phyloP scores from a whole-genome alignment of 2,329 filamentous ascomycete species.

The Magnaporthales sp. region DNA sequence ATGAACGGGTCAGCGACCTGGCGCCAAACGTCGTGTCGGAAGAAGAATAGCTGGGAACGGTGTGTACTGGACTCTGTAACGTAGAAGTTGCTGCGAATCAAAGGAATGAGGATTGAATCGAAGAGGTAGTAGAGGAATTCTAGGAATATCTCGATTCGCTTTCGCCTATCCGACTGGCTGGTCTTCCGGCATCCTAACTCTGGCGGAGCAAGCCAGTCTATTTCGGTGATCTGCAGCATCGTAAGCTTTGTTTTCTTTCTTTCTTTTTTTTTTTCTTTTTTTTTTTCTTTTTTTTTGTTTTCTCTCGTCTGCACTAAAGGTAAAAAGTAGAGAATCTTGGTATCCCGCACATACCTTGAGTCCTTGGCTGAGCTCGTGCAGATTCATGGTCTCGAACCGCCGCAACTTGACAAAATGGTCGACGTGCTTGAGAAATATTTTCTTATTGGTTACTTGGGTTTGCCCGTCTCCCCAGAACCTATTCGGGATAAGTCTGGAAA shows the following conservation, averaged over 20 bases:
- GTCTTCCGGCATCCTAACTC: constrained; percentile 41
- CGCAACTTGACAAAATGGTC: constrained; percentile 70
- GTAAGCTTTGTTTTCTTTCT: neutral
- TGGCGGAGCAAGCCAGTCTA: constrained; percentile 65
- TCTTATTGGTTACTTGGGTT: constrained; percentile 49
- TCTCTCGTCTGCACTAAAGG: neutral
- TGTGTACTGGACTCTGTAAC: constrained; percentile 83
- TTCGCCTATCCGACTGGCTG: constrained; percentile 62
- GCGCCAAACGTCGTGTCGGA: constrained; percentile 88
- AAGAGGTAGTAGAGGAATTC: constrained; percentile 91
- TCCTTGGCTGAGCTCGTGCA: constrained; percentile 70
- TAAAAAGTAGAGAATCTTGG: neutral
- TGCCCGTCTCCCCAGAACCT: constrained; percentile 62
- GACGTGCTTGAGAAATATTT: constrained; percentile 55
- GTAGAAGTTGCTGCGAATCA: constrained; percentile 83
- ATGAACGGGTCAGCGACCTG: constrained; percentile 67
- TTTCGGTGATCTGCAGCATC: constrained; percentile 46
- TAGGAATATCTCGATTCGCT: constrained; percentile 68
- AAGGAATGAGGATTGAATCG: constrained; percentile 81
- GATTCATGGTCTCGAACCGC: constrained; percentile 69
- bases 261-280: neutral
- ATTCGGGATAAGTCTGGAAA: constrained; percentile 64
- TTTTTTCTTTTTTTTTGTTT: neutral
- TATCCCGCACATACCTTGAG: constrained; percentile 50
- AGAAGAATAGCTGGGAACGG: constrained; percentile 80